Base-by-base conservation (phyloP, 352 stramenopile species). In the Pythium dissotocum region DNA sequence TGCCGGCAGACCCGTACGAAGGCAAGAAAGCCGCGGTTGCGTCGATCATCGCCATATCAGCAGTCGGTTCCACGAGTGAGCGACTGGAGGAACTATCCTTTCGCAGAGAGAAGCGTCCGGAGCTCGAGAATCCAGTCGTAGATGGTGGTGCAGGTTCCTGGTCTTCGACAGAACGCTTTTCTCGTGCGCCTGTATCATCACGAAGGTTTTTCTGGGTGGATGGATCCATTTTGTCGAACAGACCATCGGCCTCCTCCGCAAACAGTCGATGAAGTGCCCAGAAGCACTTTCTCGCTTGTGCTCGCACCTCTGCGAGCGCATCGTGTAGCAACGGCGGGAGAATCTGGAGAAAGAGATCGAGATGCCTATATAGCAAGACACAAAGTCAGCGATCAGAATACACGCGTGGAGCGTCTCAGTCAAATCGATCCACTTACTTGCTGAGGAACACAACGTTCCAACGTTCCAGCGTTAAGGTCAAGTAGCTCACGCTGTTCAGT, bases 201-300 rank as follows among this genome's bases (percentile, higher is more conserved):
- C 64, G 55, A 10, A 76, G 26, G 51, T 76, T 76, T 24, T 68
- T 71, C 63, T 93, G 85, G 0, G 83, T 93, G 8, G 85, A 89
- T 52, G 74, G n/a, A 68, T 93, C 83, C 18, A 95, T 64, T 18
- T 79, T 75, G 57, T 79, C 70, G 18, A 90, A 82, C 1, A 93
- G 60, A 13, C 59, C 66, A 28, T 88, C 72, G 3, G 77, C 85
- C 72, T 90, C 83, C 28, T 77, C 64, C 72, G 80, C 70, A 36
- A 93, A 95, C 6, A 91, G 60, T 28, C 82, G 42, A 44, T 94
- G 83, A 52, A 88, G 83, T 14, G 82, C 77, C 87, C 87, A 95
- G 57, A 85, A 95, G 38, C 83, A 94, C 55, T 92, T 91, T 63
- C 87, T 77, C 32, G 85, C 82, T 52, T 91, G 80, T 5, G 81